These are phyloP conservation scores for Hypoxylon sp. DNA, from an alignment of 2,329 filamentous ascomycete genomes.

Conservation along the genomic window DNA sequence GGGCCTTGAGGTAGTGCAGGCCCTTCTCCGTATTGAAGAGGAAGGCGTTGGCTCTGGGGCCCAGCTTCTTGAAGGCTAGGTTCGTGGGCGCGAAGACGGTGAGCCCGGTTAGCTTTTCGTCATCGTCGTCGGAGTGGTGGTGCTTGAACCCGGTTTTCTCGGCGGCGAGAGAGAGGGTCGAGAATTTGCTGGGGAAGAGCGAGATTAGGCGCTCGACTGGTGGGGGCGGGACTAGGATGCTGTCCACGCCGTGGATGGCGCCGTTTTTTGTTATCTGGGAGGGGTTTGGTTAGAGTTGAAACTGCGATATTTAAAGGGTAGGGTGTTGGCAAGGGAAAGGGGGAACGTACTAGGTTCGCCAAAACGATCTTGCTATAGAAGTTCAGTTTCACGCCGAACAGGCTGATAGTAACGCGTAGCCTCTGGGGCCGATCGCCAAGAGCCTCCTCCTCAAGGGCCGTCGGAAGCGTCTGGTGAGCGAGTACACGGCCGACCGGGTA, in stretches of 20 bases:
- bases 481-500: constrained; percentile 77
- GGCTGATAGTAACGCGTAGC: constrained; percentile 74
- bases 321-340: not conserved
- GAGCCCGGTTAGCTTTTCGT: constrained; percentile 70
- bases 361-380: constrained; percentile 79
- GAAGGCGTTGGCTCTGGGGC: constrained; percentile 81
- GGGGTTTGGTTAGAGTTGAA: constrained; percentile 11
- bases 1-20: constrained; percentile 79
- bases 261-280: constrained; percentile 79
- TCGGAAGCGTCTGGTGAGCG: constrained; percentile 79
- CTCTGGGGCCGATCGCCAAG: constrained; percentile 79
- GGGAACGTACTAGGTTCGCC: constrained; percentile 73
- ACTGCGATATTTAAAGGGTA: not conserved
- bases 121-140: constrained; percentile 45
- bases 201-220: constrained; percentile 62
- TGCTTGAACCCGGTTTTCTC: constrained; percentile 77
- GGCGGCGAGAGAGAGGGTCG: constrained; percentile 81
- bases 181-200: constrained; percentile 81
- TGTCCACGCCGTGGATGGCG: constrained; percentile 82
- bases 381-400: constrained; percentile 78
- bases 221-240: constrained; percentile 82
- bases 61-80: constrained; percentile 81
- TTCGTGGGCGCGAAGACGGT: constrained; percentile 89
- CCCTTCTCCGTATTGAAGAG: constrained; percentile 83
- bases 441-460: constrained; percentile 68